phyloP scores from a whole-genome alignment of 345 rosid genomes.

The Draba incana region DNA sequence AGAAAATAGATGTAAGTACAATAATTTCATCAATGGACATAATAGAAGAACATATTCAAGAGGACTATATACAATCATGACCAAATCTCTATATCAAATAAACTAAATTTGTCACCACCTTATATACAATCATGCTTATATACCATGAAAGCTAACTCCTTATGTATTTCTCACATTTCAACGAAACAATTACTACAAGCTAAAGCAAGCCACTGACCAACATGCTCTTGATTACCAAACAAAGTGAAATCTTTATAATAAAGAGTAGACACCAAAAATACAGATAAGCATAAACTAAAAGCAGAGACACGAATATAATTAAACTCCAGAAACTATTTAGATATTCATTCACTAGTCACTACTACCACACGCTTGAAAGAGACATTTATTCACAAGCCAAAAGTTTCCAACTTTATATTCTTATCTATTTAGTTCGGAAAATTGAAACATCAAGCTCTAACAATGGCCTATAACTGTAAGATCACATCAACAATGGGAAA shows the following conservation, averaged over 20 bases:
- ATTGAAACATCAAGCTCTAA: neutral
- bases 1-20: constrained; percentile 2
- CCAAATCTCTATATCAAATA: too few species aligned
- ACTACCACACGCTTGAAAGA: constrained; percentile 29
- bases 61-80: too few species aligned
- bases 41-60: neutral
- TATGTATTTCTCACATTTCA: neutral
- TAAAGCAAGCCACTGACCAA: constrained; percentile 31
- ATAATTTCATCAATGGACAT: too few species aligned
- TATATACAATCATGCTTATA: too few species aligned
- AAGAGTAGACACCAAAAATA: constrained; percentile 19
- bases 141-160: neutral
- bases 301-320: constrained; percentile 25
- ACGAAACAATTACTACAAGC: neutral
- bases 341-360: constrained; percentile 4
- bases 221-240: constrained; percentile 29
- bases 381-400: constrained; percentile 37
- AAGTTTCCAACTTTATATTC: constrained; percentile 24
- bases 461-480: neutral
- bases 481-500: neutral
- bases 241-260: constrained; percentile 4
- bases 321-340: constrained; percentile 17
- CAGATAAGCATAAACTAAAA: constrained; percentile 28
- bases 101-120: too few species aligned
- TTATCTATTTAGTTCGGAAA: constrained; percentile 22